Evolutionary conservation across 116 monocot species (phyloP).

Genomic region (Cymodocea nodosa): DNA sequence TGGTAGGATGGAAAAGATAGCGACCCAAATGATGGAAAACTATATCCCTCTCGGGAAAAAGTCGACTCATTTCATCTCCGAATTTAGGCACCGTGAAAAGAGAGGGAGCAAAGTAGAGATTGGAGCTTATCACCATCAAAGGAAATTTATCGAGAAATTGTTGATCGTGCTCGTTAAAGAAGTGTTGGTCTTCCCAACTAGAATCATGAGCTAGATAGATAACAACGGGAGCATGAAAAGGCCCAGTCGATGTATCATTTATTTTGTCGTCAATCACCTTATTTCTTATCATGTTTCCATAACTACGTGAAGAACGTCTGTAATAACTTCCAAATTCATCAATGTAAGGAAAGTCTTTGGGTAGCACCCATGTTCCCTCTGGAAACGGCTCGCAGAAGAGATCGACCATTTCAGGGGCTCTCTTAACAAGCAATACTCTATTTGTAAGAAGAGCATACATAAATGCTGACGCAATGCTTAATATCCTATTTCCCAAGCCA

Average conservation of each 20-base stretch:
- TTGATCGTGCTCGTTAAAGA: conserved; percentile 26
- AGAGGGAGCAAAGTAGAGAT: conserved; percentile 22
- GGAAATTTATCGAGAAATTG: conserved; percentile 8
- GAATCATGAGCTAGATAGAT: conserved; percentile 19
- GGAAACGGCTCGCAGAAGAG: conserved; percentile 59
- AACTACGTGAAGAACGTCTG: conserved; percentile 5
- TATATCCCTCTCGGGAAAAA: conserved; percentile 27
- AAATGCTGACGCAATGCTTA: conserved; percentile 19
- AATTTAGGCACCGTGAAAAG: conserved; percentile 17
- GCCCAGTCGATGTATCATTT: background rate
- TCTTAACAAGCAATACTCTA: conserved; percentile 18
- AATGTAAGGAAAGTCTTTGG: conserved; percentile 8
- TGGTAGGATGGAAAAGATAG: conserved; percentile 30
- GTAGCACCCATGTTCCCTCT: conserved; percentile 24
- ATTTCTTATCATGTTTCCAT: conserved; percentile 14
- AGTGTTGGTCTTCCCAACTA: conserved; percentile 13
- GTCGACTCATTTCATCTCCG: conserved; percentile 13
- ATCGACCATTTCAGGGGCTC: conserved; percentile 10
- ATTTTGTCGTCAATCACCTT: background rate
- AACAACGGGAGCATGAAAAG: conserved; percentile 12
- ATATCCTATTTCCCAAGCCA: conserved; percentile 38
- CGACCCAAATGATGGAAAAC: conserved; percentile 33
- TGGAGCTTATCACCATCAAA: conserved; percentile 20
- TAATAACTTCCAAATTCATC: background rate
- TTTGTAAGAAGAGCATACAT: conserved; percentile 28